A percentile compares a stretch with the other conserved stretches of the same genome.
Evolutionary conservation across 2,329 filamentous ascomycete genomes (phyloP).

Genomic region (Ophiognomonia clavigignenti-juglandacearum): DNA sequence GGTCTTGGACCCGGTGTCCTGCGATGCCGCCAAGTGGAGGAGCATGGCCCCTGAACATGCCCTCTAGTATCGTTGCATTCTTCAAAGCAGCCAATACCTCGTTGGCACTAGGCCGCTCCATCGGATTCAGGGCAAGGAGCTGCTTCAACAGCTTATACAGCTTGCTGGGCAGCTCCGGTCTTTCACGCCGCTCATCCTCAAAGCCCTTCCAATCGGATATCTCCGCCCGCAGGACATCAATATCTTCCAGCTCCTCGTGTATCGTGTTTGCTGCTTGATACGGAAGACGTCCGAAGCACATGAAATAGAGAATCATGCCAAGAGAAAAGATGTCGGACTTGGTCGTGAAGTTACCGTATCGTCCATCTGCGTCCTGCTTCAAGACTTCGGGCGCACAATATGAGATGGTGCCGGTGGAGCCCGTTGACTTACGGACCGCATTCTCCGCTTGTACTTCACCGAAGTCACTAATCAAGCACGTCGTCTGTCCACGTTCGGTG

Average conservation of each 20-base stretch:
- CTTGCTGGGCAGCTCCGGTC: constrained; percentile 78
- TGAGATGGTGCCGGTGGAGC: constrained; percentile 91
- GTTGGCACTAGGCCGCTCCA: constrained; percentile 73
- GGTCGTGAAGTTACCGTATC: constrained; percentile 87
- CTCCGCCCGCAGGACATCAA: constrained; percentile 78
- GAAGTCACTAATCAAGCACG: constrained; percentile 93
- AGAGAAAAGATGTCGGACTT: constrained; percentile 98
- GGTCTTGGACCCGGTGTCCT: constrained; percentile 45
- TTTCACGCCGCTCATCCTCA: constrained; percentile 66
- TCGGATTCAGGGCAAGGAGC: constrained; percentile 72
- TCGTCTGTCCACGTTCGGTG: constrained; percentile 58
- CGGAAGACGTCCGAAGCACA: constrained; percentile 88
- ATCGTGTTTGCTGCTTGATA: constrained; percentile 79
- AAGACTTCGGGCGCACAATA: constrained; percentile 97
- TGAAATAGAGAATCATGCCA: constrained; percentile 97
- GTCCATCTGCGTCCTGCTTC: constrained; percentile 60
- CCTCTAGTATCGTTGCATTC: constrained; percentile 52
- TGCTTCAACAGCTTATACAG: constrained; percentile 81
- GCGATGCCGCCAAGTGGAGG: constrained; percentile 36
- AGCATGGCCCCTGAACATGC: constrained; percentile 29
- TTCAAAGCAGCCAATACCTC: constrained; percentile 80
- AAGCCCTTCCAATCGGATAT: constrained; percentile 88
- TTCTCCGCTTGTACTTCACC: constrained; percentile 90
- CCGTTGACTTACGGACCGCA: constrained; percentile 77
- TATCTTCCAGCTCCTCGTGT: constrained; percentile 87